Percentiles rank a stretch among this genome's conserved stretches.
Conservation (phyloP, 225 moss, liverwort and hornwort genomes). For the Marchantia polymorpha region DNA sequence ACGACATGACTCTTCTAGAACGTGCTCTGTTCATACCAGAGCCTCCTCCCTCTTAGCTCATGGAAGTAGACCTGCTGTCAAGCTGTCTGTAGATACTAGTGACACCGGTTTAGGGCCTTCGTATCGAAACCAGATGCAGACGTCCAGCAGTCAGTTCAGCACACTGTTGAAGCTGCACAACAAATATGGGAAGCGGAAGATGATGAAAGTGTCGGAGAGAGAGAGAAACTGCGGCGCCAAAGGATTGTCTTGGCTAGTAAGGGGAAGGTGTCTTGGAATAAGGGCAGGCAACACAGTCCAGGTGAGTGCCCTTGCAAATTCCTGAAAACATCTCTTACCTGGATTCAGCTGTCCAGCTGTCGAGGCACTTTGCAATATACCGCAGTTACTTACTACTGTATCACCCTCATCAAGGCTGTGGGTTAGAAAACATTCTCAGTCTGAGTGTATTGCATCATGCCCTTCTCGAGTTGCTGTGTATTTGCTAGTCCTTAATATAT, state of each 20-base stretch:
- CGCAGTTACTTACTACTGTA: no score
- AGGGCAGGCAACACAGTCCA: slow-evolving; percentile 69
- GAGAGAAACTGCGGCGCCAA: slow-evolving; percentile 59
- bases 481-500: background rate
- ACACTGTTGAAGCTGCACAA: background rate
- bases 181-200: background rate
- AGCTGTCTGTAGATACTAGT: slow-evolving; percentile 12
- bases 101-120: slow-evolving; percentile 18
- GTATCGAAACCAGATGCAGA: slow-evolving; percentile 18
- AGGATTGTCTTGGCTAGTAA: slow-evolving; percentile 75
- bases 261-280: slow-evolving; percentile 91
- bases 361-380: no score
- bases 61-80: slow-evolving; percentile 21
- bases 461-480: background rate
- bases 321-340: background rate
- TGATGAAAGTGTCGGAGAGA: slow-evolving; percentile 32
- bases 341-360: no score
- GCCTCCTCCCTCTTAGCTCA: slow-evolving; percentile 17
- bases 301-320: slow-evolving; percentile 34
- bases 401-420: no score
- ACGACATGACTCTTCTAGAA: background rate
- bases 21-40: background rate
- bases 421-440: no score
- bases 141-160: slow-evolving; percentile 13
- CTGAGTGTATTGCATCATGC: background rate